Conservation (phyloP, 2,329 filamentous ascomycete species). For the Curvularia spicifera region DNA sequence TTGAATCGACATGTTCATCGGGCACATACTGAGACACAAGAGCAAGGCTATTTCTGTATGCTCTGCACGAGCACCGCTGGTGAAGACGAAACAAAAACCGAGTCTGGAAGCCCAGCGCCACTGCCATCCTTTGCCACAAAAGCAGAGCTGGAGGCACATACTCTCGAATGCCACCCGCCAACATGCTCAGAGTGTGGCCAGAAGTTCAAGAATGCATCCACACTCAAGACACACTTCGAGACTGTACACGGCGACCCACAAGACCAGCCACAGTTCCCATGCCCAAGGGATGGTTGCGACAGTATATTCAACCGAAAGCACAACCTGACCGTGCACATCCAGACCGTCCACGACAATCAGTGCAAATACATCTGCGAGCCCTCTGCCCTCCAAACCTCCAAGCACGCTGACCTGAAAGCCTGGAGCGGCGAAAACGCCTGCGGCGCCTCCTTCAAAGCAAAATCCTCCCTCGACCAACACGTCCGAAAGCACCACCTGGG, state of each 20-base stretch:
- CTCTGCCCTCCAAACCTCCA: conserved; percentile 64
- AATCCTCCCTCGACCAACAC: conserved; percentile 81
- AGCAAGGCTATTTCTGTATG: conserved; percentile 72
- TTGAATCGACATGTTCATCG: conserved; percentile 74
- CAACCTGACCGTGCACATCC: conserved; percentile 83
- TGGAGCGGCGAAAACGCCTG: conserved; percentile 76
- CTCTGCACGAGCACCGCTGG: conserved; percentile 63
- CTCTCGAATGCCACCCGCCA: conserved; percentile 72
- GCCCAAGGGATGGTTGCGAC: conserved; percentile 70
- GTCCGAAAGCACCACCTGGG: conserved; percentile 81
- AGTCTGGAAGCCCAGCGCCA: not conserved
- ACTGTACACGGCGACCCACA: conserved; percentile 64
- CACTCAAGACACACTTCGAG: conserved; percentile 73
- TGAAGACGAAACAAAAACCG: conserved; percentile 33
- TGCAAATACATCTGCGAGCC: conserved; percentile 79
- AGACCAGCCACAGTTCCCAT: conserved; percentile 62
- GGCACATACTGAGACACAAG: conserved; percentile 67
- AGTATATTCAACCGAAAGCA: conserved; percentile 81
- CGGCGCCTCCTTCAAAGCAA: conserved; percentile 76
- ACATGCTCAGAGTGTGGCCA: conserved; percentile 77
- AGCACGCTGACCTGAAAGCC: conserved; percentile 59
- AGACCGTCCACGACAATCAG: conserved; percentile 75
- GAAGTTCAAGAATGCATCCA: conserved; percentile 62
- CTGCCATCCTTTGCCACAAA: conserved; percentile 69
- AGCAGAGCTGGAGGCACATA: conserved; percentile 73